Evolutionary conservation across 306 rosid species (phyloP).

Genomic region (Lathyrus aphaca): DNA sequence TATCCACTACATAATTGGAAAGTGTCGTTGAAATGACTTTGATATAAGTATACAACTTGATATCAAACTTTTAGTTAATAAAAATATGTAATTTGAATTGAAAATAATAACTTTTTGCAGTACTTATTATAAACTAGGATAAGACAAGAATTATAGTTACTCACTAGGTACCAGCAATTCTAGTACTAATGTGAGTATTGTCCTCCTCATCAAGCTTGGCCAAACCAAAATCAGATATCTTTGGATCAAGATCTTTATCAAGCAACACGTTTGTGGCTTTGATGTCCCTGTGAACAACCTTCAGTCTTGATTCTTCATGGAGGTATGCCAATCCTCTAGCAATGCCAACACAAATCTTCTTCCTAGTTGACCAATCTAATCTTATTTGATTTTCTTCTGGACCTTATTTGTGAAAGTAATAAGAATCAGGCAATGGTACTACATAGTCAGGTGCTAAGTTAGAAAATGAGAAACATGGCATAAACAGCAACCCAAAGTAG

Average conservation of each 20-base stretch:
- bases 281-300: constrained; percentile 69
- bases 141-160: background rate
- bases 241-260: constrained; percentile 44
- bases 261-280: constrained; percentile 56
- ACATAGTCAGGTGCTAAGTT: too few species aligned
- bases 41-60: background rate
- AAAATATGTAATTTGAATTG: background rate
- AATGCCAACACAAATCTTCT: constrained; percentile 58
- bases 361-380: constrained; percentile 60
- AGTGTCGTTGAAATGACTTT: too few species aligned
- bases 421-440: too few species aligned
- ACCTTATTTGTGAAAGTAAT: too few species aligned
- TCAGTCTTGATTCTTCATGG: constrained; percentile 69
- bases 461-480: too few species aligned
- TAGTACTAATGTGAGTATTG: constrained; percentile 53
- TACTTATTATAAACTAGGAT: background rate
- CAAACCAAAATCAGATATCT: constrained; percentile 63
- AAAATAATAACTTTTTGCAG: background rate
- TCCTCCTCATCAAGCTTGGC: constrained; percentile 62
- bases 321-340: constrained; percentile 63
- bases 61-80: background rate
- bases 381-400: background rate
- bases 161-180: constrained; percentile 54
- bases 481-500: too few species aligned
- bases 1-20: too few species aligned